A percentile compares a stretch with the other conserved stretches of the same genome.
Evolutionary conservation across 139 green algal genomes (phyloP).

Genomic region (Micromonas pusilla): DNA sequence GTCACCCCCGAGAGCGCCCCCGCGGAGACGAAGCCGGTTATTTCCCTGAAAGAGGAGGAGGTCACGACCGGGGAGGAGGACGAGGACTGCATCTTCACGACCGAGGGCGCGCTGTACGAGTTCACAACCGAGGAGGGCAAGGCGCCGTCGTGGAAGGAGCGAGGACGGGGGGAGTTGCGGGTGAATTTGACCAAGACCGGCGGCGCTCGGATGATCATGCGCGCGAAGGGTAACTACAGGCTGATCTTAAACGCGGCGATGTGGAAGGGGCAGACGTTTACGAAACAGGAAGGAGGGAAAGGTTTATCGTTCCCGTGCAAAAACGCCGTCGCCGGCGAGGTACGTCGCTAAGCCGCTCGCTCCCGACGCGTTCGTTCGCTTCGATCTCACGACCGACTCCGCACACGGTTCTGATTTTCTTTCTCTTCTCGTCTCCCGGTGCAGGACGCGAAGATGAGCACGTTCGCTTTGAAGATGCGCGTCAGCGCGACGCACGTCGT

Average conservation of each 20-base stretch:
- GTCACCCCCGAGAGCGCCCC: neutral
- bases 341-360: no score
- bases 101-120: slow-evolving; percentile 68
- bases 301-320: slow-evolving; percentile 62
- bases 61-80: slow-evolving; percentile 29
- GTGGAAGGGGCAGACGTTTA: slow-evolving; percentile 58
- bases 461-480: slow-evolving; percentile 19
- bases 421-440: no score
- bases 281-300: slow-evolving; percentile 61
- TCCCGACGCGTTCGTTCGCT: no score
- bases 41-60: neutral
- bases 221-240: slow-evolving; percentile 65
- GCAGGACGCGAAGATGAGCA: slow-evolving; percentile 18
- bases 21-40: neutral
- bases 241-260: slow-evolving; percentile 81
- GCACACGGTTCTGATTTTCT: no score
- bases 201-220: slow-evolving; percentile 71
- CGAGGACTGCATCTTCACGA: slow-evolving; percentile 20
- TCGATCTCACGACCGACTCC: no score
- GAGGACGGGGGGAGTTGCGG: slow-evolving; percentile 64
- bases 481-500: neutral
- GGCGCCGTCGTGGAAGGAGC: slow-evolving; percentile 60
- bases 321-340: slow-evolving; percentile 48
- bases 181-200: slow-evolving; percentile 50
- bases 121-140: slow-evolving; percentile 41